A percentile compares a stretch with the other conserved stretches of the same genome.
These are phyloP conservation scores for Fomitopsis palustris DNA, from an alignment of 1,284 basidiomycete species.

Conservation along the genomic window DNA sequence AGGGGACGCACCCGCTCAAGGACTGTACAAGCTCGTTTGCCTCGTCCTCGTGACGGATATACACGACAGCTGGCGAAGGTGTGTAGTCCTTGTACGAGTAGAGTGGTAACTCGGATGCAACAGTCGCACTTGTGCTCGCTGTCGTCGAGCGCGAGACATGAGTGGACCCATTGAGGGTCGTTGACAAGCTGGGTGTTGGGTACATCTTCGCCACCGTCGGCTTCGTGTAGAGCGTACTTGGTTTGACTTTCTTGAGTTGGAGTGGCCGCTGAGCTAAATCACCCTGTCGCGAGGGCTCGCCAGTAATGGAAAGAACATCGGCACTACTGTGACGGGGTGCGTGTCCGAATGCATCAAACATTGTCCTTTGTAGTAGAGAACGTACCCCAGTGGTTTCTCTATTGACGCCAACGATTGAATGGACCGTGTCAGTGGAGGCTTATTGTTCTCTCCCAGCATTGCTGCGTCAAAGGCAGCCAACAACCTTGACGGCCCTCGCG, in stretches of 20 bases:
- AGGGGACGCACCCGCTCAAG: constrained; percentile 34
- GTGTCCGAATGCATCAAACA: neutral
- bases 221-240: neutral
- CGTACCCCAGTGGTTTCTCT: neutral
- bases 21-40: constrained; percentile 38
- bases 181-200: constrained; percentile 10
- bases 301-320: constrained; percentile 1
- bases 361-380: neutral
- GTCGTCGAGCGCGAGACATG: neutral
- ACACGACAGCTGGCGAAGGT: constrained; percentile 36
- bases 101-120: constrained; percentile 18
- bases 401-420: neutral
- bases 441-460: constrained; percentile 2
- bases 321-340: neutral
- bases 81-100: constrained; percentile 41
- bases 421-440: neutral
- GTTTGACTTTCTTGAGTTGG: neutral
- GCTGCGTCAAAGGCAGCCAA: constrained; percentile 21
- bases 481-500: constrained; percentile 16
- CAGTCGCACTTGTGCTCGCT: neutral
- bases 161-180: neutral
- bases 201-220: neutral
- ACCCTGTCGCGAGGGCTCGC: neutral
- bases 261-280: neutral
- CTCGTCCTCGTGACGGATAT: constrained; percentile 38